Conservation (phyloP, 257 asterid genomes). For the Anisodus acutangulus region DNA sequence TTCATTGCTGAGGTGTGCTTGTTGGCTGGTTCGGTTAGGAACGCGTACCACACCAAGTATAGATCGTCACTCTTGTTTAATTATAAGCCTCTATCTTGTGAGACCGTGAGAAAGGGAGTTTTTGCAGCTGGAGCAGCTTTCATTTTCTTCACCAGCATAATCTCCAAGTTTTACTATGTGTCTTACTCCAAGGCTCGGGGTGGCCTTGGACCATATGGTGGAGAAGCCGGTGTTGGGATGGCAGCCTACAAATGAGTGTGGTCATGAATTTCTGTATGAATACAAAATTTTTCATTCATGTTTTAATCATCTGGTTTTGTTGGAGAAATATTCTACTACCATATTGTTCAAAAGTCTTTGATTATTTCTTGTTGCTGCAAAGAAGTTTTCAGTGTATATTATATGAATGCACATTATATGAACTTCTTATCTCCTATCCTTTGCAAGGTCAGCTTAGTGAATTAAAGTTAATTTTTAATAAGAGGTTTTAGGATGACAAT, state of each 20-base stretch:
- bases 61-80: constrained; percentile 34
- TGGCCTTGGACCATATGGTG: constrained; percentile 33
- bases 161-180: constrained; percentile 42
- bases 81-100: constrained; percentile 46
- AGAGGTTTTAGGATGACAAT: no score
- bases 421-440: no score
- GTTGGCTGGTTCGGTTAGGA: constrained; percentile 36
- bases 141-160: constrained; percentile 43
- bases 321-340: constrained; percentile 29
- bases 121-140: constrained; percentile 58
- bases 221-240: constrained; percentile 47
- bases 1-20: constrained; percentile 35
- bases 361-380: constrained; percentile 28
- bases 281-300: background rate
- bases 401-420: background rate
- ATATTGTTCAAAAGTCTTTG: constrained; percentile 20
- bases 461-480: no score
- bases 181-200: constrained; percentile 41
- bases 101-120: constrained; percentile 51
- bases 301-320: constrained; percentile 37
- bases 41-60: constrained; percentile 41
- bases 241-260: constrained; percentile 34
- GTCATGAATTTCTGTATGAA: background rate
- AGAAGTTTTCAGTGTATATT: background rate
- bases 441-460: no score